Base-by-base conservation (phyloP, 306 rosid species). In the Malus sieversii region DNA sequence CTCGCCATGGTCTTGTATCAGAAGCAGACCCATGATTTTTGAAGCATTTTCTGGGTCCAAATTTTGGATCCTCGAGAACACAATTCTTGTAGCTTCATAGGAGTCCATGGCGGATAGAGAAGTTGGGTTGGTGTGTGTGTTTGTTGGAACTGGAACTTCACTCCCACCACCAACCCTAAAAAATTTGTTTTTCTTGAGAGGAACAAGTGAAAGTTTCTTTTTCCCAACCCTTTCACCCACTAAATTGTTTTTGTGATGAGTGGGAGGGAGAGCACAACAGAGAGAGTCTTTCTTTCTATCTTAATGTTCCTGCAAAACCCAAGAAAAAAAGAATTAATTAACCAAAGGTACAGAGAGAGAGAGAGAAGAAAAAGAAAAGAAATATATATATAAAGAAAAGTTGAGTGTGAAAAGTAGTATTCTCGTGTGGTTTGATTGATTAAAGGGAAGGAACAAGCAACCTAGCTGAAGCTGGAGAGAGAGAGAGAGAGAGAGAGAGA, bases 41-140 rank as follows among this genome's bases (percentile, higher is more conserved):
- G 99, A 92, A 15, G 99, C 99, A 77, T 96, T 96, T 77, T 96
- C 99, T 33, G 97, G 98, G 93, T 96, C 99, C 82, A 92, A 69
- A 85, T 66, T 92, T 48, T 92, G 97, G 88, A 96, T 92, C 84
- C 98, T 89, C 12, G 96, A 86, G 82, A 86, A 92, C 23, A 96
- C 98, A 70, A 90, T 85, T 70, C 91, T 90, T 5, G 99, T 90
- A 19, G 99, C 98, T 82, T 92, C 98, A 57, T 92, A 96, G 72
- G 92, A 87, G 88, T 96, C 98, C 99, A 96, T 96, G 86, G 68
- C 16, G 23, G 46, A 9, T 6, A 5, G 66, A 62, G 40, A 62
- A 64, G 68, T 64, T 71, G 60, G 74, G 80, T 81, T 77, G 84
- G 72, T 73, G 66, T 83, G 66, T 65, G 29, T 27, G 16, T 15